phyloP scores from a whole-genome alignment of 1,139 yeast species.

The Meyerozyma guilliermondii region DNA sequence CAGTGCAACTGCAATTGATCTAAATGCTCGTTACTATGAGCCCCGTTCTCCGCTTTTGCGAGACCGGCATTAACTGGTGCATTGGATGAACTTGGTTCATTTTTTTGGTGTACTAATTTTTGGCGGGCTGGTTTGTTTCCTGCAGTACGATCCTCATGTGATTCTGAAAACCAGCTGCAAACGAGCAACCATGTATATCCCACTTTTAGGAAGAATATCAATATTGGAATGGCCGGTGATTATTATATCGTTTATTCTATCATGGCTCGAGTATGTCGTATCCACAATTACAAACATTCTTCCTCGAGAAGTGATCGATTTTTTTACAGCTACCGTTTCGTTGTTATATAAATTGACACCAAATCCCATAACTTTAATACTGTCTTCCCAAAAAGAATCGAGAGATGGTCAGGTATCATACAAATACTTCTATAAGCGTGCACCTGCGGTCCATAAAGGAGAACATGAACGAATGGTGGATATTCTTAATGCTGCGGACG shows the following conservation, averaged over 20 bases:
- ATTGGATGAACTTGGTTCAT: too few species aligned
- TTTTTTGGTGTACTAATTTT: too few species aligned
- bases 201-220: slow-evolving; percentile 23
- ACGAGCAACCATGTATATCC: slow-evolving; percentile 8
- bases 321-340: slow-evolving; percentile 10
- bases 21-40: background rate
- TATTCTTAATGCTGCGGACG: slow-evolving; percentile 26
- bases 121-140: too few species aligned
- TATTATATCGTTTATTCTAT: slow-evolving; percentile 15
- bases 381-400: slow-evolving; percentile 6
- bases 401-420: slow-evolving; percentile 1
- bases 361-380: slow-evolving; percentile 25
- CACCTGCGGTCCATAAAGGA: slow-evolving; percentile 14
- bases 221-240: slow-evolving; percentile 26
- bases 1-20: too few species aligned
- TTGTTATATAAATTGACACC: slow-evolving; percentile 21
- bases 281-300: slow-evolving; percentile 21
- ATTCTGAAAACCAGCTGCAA: background rate
- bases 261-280: slow-evolving; percentile 22
- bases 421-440: slow-evolving; percentile 9
- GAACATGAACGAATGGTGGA: slow-evolving; percentile 27
- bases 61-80: background rate
- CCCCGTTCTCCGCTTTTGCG: background rate
- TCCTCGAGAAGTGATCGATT: slow-evolving; percentile 11
- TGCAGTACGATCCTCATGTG: background rate